Conservation (phyloP, 257 asterid genomes). For the Solanum megistacrolobum region DNA sequence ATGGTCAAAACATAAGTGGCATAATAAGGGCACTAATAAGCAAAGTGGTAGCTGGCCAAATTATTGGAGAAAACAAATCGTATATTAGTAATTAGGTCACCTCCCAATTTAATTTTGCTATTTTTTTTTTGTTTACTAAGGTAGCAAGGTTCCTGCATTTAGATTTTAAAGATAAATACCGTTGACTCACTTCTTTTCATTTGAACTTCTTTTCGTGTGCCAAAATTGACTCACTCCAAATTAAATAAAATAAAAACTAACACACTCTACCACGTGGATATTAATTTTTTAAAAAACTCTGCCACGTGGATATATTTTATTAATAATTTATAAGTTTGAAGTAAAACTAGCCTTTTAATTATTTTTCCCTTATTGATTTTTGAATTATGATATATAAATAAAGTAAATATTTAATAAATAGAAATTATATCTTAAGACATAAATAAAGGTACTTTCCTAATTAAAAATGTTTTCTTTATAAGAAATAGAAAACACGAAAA, state of each 20-base stretch:
- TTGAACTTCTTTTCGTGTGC: neutral
- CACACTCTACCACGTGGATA: neutral
- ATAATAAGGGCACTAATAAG: neutral
- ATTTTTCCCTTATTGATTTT: no score
- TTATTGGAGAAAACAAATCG: neutral
- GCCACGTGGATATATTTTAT: neutral
- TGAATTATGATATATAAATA: no score
- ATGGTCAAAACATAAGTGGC: neutral
- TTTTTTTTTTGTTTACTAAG: neutral
- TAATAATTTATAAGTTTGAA: neutral
- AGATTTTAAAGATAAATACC: neutral
- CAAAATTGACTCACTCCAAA: neutral
- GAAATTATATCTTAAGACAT: no score
- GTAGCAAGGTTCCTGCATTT: neutral
- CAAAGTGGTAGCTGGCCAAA: neutral
- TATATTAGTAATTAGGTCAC: slow-evolving; percentile 14
- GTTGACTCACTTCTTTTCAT: neutral
- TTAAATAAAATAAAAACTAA: neutral
- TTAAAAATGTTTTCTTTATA: no score
- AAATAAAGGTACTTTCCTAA: neutral
- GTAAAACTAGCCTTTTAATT: neutral
- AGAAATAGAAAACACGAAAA: neutral
- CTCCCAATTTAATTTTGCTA: slow-evolving; percentile 6
- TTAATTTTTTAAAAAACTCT: neutral
- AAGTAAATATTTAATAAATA: no score